Evolutionary conservation across 73 alveolate genomes (phyloP), one percentile per base, ranked within the genome.

Genomic region (Paramecium biaurelia): DNA sequence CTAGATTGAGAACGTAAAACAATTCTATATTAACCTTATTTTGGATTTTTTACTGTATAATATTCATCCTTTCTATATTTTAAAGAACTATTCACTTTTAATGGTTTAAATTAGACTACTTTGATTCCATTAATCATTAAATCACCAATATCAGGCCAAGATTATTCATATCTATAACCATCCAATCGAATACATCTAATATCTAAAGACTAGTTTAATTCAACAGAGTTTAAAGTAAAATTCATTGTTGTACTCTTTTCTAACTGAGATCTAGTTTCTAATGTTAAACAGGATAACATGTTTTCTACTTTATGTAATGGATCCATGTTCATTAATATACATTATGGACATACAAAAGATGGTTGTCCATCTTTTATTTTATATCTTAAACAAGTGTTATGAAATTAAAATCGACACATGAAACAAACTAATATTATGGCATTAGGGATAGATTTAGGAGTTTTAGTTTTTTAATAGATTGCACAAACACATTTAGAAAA

Each of bases 51-150:
- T 7, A 67, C 28, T 14, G 49, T 30, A 7, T 30, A 67, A 5
- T 67, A 30, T 15, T 67, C 84, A 67, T 67, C 84, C 11, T 67
- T 67, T 67, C 84, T 67, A 67, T 67, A 67, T 24, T 67, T 67
- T 67, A 67, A 26, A 67, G 84, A 67, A 67, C 84, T 67, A 12
- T 67, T 67, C 7, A 67, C 45, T 32, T 26, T 30, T 2, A 67
- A 32, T 12, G 84, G 84, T 32, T 67, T 67, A 26, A 67, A 67
- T 67, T 67, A 26, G 12, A 32, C 45, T 0, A 67, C 84, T 32
- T 67, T 30, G 2, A 32, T 67, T 24, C 84, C 84, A 26, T 67
- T 67, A 2, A 67, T 67, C 38, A 67, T 30, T 26, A 67, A 67
- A 26, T 67, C 84, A 12, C 84, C 84, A 2, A 67, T 67, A 10